Percentiles rank a stretch among this genome's conserved stretches.
Evolutionary conservation across 345 rosid genomes (phyloP).

Genomic region (Rhodomyrtus tomentosa): DNA sequence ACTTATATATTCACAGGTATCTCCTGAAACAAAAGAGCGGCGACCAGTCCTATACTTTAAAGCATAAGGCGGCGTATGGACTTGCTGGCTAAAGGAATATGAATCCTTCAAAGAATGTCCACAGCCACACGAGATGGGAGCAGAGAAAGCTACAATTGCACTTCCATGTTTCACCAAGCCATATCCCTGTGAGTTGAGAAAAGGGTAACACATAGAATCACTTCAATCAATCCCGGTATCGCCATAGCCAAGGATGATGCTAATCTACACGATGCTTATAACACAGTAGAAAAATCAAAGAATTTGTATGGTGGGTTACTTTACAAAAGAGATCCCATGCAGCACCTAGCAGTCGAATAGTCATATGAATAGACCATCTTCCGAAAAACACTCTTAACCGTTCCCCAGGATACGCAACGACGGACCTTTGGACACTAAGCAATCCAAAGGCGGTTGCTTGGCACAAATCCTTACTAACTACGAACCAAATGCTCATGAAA

Average conservation of each 20-base stretch:
- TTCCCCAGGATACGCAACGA: background rate
- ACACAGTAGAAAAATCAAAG: background rate
- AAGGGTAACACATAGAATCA: background rate
- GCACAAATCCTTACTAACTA: background rate
- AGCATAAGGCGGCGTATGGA: conserved; percentile 7
- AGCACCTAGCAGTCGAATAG: background rate
- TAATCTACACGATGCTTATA: background rate
- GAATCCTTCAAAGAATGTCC: conserved; percentile 12
- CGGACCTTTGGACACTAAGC: background rate
- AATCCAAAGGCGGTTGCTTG: background rate
- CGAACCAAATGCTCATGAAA: background rate
- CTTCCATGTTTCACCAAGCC: conserved; percentile 25
- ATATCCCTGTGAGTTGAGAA: conserved; percentile 31
- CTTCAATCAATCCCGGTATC: background rate
- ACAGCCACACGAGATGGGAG: conserved; percentile 16
- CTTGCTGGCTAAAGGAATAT: conserved; percentile 7
- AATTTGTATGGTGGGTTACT: background rate
- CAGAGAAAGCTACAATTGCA: conserved; percentile 6
- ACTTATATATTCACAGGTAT: conserved; percentile 10
- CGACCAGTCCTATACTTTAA: conserved; percentile 13
- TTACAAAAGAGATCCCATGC: background rate
- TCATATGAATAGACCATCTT: background rate
- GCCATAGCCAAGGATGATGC: background rate
- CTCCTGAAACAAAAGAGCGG: conserved; percentile 17
- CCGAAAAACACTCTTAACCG: no score